phyloP scores from a whole-genome alignment of 2,329 filamentous ascomycete genomes.

The Diplocarpon mali region DNA sequence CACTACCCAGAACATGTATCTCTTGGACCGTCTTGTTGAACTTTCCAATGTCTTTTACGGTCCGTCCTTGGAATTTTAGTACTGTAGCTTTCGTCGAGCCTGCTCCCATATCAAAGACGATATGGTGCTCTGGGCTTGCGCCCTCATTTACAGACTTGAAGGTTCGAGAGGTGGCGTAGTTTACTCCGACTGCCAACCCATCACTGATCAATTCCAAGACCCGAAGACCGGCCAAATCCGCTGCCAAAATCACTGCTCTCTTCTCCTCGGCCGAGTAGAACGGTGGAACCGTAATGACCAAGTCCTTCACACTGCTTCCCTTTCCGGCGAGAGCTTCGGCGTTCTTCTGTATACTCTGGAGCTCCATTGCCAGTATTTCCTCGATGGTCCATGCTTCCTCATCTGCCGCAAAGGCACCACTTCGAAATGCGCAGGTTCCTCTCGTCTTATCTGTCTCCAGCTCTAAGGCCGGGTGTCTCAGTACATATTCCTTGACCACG shows the following conservation, averaged over 20 bases:
- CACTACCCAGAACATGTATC: conserved; percentile 74
- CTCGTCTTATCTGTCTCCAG: conserved; percentile 48
- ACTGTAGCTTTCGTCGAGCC: conserved; percentile 87
- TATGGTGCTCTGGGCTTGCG: conserved; percentile 77
- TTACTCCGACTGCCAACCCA: conserved; percentile 81
- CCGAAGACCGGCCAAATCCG: conserved; percentile 77
- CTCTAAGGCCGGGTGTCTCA: conserved; percentile 68
- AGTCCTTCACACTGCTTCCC: conserved; percentile 62
- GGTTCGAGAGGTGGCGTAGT: conserved; percentile 85
- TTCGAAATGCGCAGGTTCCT: conserved; percentile 73
- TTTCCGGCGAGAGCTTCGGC: conserved; percentile 75
- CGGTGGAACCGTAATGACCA: conserved; percentile 78
- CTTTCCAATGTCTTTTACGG: conserved; percentile 82
- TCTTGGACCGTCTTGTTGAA: conserved; percentile 97
- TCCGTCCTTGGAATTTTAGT: conserved; percentile 77
- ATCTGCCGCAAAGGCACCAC: conserved; percentile 49
- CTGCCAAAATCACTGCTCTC: conserved; percentile 72
- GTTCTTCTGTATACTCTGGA: conserved; percentile 83
- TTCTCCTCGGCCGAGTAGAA: conserved; percentile 90
- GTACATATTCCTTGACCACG: conserved; percentile 57
- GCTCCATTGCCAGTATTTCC: conserved; percentile 90
- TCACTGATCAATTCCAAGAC: conserved; percentile 80
- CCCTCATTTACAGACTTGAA: conserved; percentile 79
- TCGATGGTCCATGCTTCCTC: conserved; percentile 70
- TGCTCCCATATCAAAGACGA: conserved; percentile 97